Conservation (phyloP, 805 yeast species). For the Starmerella cellae region DNA sequence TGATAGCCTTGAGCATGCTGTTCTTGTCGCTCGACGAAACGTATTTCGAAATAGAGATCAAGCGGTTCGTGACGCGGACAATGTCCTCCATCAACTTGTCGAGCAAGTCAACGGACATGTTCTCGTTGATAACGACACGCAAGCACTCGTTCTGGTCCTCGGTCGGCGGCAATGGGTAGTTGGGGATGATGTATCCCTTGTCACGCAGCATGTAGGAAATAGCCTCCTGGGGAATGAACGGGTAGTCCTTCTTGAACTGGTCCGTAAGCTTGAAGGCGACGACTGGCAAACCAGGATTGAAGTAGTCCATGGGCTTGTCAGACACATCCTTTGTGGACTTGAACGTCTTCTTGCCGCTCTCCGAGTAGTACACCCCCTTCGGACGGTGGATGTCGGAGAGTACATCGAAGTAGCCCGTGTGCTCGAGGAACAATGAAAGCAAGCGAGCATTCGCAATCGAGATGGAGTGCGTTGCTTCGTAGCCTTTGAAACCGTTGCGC, state of each 20-base stretch:
- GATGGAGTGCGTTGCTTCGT: constrained; percentile 42
- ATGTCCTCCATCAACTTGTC: constrained; percentile 53
- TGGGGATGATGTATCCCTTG: constrained; percentile 79
- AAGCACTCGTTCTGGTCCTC: constrained; percentile 54
- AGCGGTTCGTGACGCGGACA: constrained; percentile 38
- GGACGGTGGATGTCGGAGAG: constrained; percentile 67
- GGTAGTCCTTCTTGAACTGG: constrained; percentile 44
- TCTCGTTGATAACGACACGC: constrained; percentile 68
- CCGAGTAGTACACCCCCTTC: constrained; percentile 27
- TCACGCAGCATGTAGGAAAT: constrained; percentile 59
- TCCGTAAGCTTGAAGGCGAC: constrained; percentile 70
- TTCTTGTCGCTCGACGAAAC: constrained; percentile 3
- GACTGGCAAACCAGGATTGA: constrained; percentile 72
- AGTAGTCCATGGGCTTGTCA: constrained; percentile 24
- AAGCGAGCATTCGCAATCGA: constrained; percentile 64
- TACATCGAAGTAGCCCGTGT: constrained; percentile 53
- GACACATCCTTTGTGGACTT: constrained; percentile 24
- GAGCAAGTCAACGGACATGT: constrained; percentile 48
- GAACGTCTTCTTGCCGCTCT: constrained; percentile 17
- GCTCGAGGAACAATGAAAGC: constrained; percentile 45
- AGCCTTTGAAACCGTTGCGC: constrained; percentile 62
- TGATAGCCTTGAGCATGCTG: constrained; percentile 16
- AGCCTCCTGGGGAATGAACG: constrained; percentile 71
- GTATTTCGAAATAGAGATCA: constrained; percentile 36
- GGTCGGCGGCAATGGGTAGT: constrained; percentile 62